Base-by-base conservation (phyloP, 2,329 filamentous ascomycete species). In the Paraphaeosphaeria minitans region DNA sequence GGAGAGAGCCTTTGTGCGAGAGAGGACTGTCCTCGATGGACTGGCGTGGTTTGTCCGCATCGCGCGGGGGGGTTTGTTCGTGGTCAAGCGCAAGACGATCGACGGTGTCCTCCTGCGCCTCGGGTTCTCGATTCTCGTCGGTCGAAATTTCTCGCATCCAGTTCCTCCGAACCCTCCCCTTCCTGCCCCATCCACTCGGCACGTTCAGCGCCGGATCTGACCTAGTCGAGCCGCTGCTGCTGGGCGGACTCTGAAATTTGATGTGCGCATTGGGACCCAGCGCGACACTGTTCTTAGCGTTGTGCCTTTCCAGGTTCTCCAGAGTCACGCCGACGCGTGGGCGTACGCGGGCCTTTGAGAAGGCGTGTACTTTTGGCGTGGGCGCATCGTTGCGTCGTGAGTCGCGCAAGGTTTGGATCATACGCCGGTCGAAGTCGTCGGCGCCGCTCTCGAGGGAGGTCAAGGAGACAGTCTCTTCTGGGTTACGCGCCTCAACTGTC, bases 181-280 rank as follows among this genome's bases (percentile, higher is more conserved):
- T 82, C 55, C 79, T 69, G n/a, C 80, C 81, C 81, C 82, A 83
- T 61, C 77, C 70, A 42, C 74, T 67, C 39, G 81, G 82, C 57
- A 78, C 69, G 37, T 79, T 78, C 39, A 82, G 62, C 3, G 80
- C 77, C 24, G 80, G 80, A 56, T 81, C 79, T 29, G 76, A 78
- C 29, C 62, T 63, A 39, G 61, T 56, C 41, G 70, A 73, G 31
- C 71, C 77, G 51, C 66, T 75, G 66, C 78, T 78, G 65, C 75
- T 76, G 49, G 66, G 65, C 39, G 73, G 70, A 46, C 73, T 72
- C 41, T 67, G 53, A 16, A 68, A 56, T 31, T 64, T 60, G 47
- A 62, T 59, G 13, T 67, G 66, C 59, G 59, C 65, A 35, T 55
- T 64, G 22, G 59, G 37, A 7, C 45, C 61, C 39, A 50, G 31